Evolutionary conservation across 345 rosid genomes (phyloP).

Genomic region (Populus nigra): DNA sequence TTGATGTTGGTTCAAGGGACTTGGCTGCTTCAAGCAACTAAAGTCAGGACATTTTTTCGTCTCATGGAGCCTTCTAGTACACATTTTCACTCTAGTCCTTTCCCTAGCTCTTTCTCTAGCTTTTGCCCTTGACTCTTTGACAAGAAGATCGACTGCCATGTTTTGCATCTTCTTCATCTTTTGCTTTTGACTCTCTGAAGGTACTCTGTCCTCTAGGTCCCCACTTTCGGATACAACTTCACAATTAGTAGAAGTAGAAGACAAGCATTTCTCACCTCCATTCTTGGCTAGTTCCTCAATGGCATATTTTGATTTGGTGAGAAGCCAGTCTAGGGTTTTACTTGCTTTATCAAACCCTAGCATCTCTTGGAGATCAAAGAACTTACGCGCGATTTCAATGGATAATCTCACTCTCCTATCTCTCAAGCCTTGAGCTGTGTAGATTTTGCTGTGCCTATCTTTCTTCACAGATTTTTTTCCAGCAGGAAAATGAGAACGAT

Average conservation of each 20-base stretch:
- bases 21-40: slow-evolving; percentile 25
- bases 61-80: slow-evolving; percentile 15
- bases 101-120: slow-evolving; percentile 66
- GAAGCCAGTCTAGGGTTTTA: slow-evolving; percentile 82
- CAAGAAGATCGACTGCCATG: slow-evolving; percentile 15
- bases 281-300: slow-evolving; percentile 41
- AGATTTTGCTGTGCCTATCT: slow-evolving; percentile 74
- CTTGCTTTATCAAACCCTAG: slow-evolving; percentile 83
- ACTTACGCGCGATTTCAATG: slow-evolving; percentile 58
- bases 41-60: slow-evolving; percentile 26
- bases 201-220: not conserved
- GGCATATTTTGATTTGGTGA: slow-evolving; percentile 53
- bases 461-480: slow-evolving; percentile 42
- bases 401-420: slow-evolving; percentile 88
- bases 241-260: slow-evolving; percentile 19
- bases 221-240: slow-evolving; percentile 11
- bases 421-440: slow-evolving; percentile 70
- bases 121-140: slow-evolving; percentile 44
- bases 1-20: slow-evolving; percentile 16
- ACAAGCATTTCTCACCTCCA: slow-evolving; percentile 11
- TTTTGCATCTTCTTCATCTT: slow-evolving; percentile 22
- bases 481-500: not conserved
- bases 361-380: slow-evolving; percentile 85
- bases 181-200: slow-evolving; percentile 25
- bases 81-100: slow-evolving; percentile 41